Evolutionary conservation across 78 protist species (phyloP).

Genomic region (Dictyostelium purpureum): DNA sequence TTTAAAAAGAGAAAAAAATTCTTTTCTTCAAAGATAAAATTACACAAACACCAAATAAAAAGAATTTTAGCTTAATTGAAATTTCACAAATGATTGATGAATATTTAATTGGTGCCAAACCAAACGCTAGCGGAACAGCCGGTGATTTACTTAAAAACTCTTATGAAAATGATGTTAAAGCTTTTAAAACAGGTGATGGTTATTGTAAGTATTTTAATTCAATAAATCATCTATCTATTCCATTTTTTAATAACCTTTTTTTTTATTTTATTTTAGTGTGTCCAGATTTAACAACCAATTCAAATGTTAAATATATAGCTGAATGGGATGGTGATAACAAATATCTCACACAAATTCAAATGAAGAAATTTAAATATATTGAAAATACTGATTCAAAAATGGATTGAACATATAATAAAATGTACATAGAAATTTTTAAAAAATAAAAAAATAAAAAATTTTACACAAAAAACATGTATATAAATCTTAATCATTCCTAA

Average conservation of each 20-base stretch:
- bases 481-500: too few species aligned
- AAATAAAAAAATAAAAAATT: too few species aligned
- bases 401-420: neutral
- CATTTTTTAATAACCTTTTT: neutral
- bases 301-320: neutral
- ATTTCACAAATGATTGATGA: constrained; percentile 23
- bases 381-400: constrained; percentile 2
- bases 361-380: constrained; percentile 55
- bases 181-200: constrained; percentile 36
- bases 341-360: neutral
- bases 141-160: neutral
- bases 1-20: too few species aligned
- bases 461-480: too few species aligned
- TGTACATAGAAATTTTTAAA: neutral
- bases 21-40: neutral
- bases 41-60: constrained; percentile 6
- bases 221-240: neutral
- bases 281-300: constrained; percentile 52
- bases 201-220: constrained; percentile 1
- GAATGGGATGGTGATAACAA: constrained; percentile 69
- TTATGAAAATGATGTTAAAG: neutral
- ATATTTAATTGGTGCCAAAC: neutral
- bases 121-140: neutral
- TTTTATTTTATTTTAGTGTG: neutral
- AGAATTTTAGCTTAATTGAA: constrained; percentile 1